phyloP scores from a whole-genome alignment of 305 asterid genomes.

The Fraxinus ornus region DNA sequence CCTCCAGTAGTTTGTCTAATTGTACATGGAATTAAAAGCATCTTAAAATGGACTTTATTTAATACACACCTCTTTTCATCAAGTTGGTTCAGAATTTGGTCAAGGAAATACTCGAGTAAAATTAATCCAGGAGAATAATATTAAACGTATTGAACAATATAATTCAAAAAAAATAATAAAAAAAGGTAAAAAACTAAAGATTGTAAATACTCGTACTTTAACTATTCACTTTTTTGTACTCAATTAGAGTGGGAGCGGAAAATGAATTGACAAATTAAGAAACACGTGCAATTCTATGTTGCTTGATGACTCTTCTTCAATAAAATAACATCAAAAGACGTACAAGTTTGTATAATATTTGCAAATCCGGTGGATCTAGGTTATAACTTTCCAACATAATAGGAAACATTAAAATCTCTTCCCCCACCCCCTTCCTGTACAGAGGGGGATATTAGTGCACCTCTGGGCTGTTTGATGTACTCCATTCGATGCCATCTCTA shows the following conservation, averaged over 20 bases:
- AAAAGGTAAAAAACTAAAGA: not conserved
- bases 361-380: not conserved
- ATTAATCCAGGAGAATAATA: not conserved
- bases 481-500: conserved; percentile 18
- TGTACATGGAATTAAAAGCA: not conserved
- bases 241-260: not conserved
- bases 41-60: not conserved
- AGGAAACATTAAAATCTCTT: not conserved
- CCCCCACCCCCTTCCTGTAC: too few relatives aligned
- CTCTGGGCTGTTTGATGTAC: not conserved
- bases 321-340: not conserved
- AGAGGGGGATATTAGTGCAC: not conserved
- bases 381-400: not conserved
- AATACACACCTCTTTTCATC: not conserved
- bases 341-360: not conserved
- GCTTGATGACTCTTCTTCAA: not conserved
- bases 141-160: not conserved
- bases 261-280: not conserved
- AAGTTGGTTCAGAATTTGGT: not conserved
- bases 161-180: not conserved
- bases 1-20: not conserved
- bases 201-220: not conserved
- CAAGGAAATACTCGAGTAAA: not conserved
- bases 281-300: not conserved
- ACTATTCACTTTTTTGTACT: not conserved